These are phyloP conservation scores for Aspergillus mulundensis DNA, from an alignment of 495 filamentous ascomycete species.

Conservation along the genomic window DNA sequence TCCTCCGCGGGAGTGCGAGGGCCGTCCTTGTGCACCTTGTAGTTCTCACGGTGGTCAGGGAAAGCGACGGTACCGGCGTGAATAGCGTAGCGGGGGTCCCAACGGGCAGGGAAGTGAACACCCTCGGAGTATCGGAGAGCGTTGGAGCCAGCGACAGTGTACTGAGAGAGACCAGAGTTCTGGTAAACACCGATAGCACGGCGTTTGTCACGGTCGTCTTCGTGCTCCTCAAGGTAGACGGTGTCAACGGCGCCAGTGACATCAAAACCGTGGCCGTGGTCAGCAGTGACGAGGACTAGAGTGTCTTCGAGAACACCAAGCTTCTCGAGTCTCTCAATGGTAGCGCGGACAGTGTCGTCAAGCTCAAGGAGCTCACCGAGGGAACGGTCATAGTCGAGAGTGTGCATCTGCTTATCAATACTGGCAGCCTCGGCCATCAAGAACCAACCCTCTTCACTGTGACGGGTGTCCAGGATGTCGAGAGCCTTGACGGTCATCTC, in stretches of 20 bases:
- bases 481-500: slow-evolving; percentile 80
- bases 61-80: slow-evolving; percentile 59
- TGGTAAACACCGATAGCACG: slow-evolving; percentile 63
- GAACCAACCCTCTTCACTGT: slow-evolving; percentile 65
- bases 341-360: slow-evolving; percentile 68
- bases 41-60: slow-evolving; percentile 66
- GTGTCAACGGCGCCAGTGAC: slow-evolving; percentile 55
- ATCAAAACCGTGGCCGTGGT: slow-evolving; percentile 76
- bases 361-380: slow-evolving; percentile 73
- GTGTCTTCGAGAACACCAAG: slow-evolving; percentile 60
- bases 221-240: slow-evolving; percentile 54
- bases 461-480: slow-evolving; percentile 61
- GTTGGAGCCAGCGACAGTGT: slow-evolving; percentile 45
- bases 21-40: slow-evolving; percentile 53
- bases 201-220: slow-evolving; percentile 60
- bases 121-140: slow-evolving; percentile 54
- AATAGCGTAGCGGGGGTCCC: slow-evolving; percentile 72
- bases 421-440: slow-evolving; percentile 74
- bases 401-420: slow-evolving; percentile 80
- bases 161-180: slow-evolving; percentile 65
- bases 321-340: slow-evolving; percentile 55
- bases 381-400: slow-evolving; percentile 72
- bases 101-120: slow-evolving; percentile 66
- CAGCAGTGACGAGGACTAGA: slow-evolving; percentile 65
- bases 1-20: slow-evolving; percentile 54